Evolutionary conservation across 768 basidiomycete species (phyloP), one percentile per base, ranked within the genome.

Genomic region (Zangia roseola): DNA sequence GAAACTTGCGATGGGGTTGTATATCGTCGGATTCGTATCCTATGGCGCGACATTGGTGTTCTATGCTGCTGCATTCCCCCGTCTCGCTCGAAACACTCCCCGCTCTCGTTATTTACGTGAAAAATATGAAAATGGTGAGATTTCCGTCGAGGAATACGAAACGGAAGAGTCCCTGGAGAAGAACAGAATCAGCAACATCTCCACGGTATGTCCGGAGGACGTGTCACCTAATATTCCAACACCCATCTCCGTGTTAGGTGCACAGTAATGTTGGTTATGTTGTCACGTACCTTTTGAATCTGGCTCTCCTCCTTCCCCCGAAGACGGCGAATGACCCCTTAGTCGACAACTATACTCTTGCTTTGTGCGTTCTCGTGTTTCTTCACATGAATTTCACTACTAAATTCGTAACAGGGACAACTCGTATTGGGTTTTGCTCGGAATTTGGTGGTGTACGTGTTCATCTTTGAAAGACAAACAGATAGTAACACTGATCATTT

Each of bases 371-470:
- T 16, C n/a, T 24, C n/a, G 14, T 20, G 10, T 14, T 13, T 30
- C 8, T 24, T 21, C 16, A 3, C 5, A 25, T 19, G 12, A 10
- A n/a, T n/a, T 24, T 35, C 7, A 0, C 10, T 9, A 12, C 20
- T 40, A 13, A 43, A 25, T 35, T 4, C 40, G 30, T 38, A 12
- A 19, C 50, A 88, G 86, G 20, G 83, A 81, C 13, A 91, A 84
- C 49, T 75, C 71, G 0, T 89, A 90, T 54, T 86, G 86, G 89
- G 86, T 94, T 10, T 39, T 92, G 1, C 73, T 76, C 9, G 91
- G 90, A 8, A 82, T 91, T 41, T 93, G 91, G 83, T 94, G 91
- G 91, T 91, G 88, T 90, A 69, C 40, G 85, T 68, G 1, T 33
- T 31, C 21, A 12, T 19, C 14, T 5, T 30, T 8, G 8, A 25